These are phyloP conservation scores for Rhytidhysteron rufulum DNA, from an alignment of 2,329 filamentous ascomycete genomes.

Conservation along the genomic window DNA sequence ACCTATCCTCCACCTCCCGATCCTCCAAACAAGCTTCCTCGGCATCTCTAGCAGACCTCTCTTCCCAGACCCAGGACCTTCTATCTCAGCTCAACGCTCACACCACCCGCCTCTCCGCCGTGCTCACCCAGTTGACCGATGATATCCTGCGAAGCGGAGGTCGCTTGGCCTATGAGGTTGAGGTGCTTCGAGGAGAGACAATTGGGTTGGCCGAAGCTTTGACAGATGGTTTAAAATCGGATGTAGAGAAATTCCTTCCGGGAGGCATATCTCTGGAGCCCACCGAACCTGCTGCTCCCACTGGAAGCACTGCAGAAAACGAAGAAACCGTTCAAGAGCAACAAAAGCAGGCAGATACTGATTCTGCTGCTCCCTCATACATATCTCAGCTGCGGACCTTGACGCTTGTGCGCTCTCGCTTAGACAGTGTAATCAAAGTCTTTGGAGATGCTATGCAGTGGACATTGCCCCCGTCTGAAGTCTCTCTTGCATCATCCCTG, in stretches of 20 bases:
- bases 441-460: constrained; percentile 97
- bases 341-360: not conserved
- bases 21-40: constrained; percentile 35
- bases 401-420: constrained; percentile 73
- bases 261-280: constrained; percentile 27
- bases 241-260: constrained; percentile 70
- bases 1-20: constrained; percentile 43
- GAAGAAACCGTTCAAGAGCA: not conserved
- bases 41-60: constrained; percentile 70
- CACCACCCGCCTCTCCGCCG: constrained; percentile 75
- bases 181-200: constrained; percentile 85
- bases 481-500: constrained; percentile 79
- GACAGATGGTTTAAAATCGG: constrained; percentile 65
- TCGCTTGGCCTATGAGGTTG: constrained; percentile 88
- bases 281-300: constrained; percentile 3
- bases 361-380: constrained; percentile 52
- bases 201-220: constrained; percentile 75
- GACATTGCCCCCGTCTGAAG: constrained; percentile 81
- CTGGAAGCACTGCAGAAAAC: not conserved
- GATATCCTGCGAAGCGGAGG: constrained; percentile 89
- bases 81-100: constrained; percentile 85
- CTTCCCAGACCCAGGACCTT: constrained; percentile 76
- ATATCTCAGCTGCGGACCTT: constrained; percentile 79
- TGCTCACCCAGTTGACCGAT: constrained; percentile 85
- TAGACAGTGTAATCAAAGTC: constrained; percentile 83